Conservation (phyloP, 345 rosid genomes). For the Adansonia digitata region DNA sequence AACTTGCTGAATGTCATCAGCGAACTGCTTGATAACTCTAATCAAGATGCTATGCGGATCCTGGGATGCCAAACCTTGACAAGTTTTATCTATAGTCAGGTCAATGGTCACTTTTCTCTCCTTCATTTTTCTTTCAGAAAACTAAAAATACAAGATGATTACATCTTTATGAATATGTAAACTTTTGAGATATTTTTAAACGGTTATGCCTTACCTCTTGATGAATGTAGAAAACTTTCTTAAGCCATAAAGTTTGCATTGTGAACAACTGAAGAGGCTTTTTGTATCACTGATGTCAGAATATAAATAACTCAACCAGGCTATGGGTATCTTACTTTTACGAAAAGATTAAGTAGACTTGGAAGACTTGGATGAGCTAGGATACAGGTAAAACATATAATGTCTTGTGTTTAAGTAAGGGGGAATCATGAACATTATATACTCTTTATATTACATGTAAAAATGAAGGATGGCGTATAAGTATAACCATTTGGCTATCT, state of each 20-base stretch:
- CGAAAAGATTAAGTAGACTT: neutral
- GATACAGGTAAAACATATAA: neutral
- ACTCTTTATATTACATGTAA: neutral
- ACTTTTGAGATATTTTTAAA: neutral
- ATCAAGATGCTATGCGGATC: slow-evolving; percentile 54
- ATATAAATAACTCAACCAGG: neutral
- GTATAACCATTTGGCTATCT: neutral
- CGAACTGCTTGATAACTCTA: slow-evolving; percentile 70
- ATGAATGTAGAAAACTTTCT: neutral
- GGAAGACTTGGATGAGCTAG: neutral
- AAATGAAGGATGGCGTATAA: neutral
- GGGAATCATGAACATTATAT: neutral
- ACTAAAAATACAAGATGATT: neutral
- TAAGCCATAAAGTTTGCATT: neutral
- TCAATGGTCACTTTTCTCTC: slow-evolving; percentile 16
- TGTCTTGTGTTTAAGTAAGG: neutral
- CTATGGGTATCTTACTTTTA: neutral
- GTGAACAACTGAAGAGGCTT: neutral
- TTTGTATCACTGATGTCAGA: neutral
- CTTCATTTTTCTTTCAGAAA: neutral
- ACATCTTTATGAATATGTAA: neutral
- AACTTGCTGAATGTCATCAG: slow-evolving; percentile 71
- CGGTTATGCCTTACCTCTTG: neutral
- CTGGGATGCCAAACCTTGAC: slow-evolving; percentile 91
- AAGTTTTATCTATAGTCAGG: slow-evolving; percentile 81